Base-by-base conservation (phyloP, 257 asterid species). In the Plantago ovata region DNA sequence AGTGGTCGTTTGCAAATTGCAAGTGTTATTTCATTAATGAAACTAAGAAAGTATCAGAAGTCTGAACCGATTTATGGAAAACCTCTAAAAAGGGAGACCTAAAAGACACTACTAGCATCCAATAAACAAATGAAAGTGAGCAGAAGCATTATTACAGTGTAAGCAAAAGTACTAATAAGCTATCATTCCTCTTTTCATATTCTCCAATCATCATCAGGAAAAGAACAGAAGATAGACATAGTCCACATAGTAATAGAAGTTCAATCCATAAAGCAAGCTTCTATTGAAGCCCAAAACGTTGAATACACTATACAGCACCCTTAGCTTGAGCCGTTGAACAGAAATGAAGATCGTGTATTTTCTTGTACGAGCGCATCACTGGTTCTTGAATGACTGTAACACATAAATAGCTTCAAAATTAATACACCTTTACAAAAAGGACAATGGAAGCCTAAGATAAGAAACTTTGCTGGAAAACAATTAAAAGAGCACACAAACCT, bases 361-460 rank as follows among this genome's bases (percentile, higher is more conserved):
- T 19, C 36, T 56, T 39, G 23, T 15, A 13, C 5, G 22, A 53
- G 52, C 7, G 41, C 44, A 21, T 64, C 64, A 46, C 69, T 66
- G 60, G 40, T 69, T 46, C 77, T 67, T 77, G 52, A 42, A 67
- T 8, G 68, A 55, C 79, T 73, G 79, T 65, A 69, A 55, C 14
- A 15, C 46, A 14, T 19, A n/a, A 44, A 44, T 3, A 23, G 33
- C 58, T 43, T 28, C 36, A 11, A n/a, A n/a, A 12, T 54, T 33
- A 44, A 44, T 50, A 63, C 39, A 54, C n/a, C 10, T 20, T 10
- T 13, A 38, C 16, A 56, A 12, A 32, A 28, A 46, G 10, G 33
- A 18, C 3, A n/a, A 24, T 20, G 56, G 6, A 60, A 32, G 45
- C 7, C 6, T 6, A n/a, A n/a, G n/a, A n/a, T 9, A 19, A 18